These are phyloP conservation scores for Lentinula boryana DNA, from an alignment of 768 basidiomycete genomes.

Conservation along the genomic window DNA sequence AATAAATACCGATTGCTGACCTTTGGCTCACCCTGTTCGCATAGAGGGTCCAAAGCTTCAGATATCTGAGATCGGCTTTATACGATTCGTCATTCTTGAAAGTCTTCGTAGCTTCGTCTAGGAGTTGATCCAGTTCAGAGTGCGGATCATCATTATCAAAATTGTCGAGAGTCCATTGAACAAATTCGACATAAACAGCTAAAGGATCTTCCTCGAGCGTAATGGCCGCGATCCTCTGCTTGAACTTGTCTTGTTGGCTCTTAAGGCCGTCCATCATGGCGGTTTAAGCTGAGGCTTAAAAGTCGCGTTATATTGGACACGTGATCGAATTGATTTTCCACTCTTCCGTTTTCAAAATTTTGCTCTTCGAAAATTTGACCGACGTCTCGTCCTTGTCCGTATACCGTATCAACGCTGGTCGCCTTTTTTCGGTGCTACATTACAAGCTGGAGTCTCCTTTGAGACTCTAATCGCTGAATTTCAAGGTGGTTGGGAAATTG, in stretches of 20 bases:
- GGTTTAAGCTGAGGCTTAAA: neutral
- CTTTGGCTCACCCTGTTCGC: slow-evolving; percentile 73
- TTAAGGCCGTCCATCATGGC: slow-evolving; percentile 10
- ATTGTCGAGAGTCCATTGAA: slow-evolving; percentile 83
- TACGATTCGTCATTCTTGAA: slow-evolving; percentile 84
- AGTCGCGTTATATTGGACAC: neutral
- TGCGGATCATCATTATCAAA: slow-evolving; percentile 63
- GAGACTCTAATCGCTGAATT: too few relatives aligned
- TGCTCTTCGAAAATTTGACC: neutral
- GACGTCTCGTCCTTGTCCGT: too few relatives aligned
- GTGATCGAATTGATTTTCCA: neutral
- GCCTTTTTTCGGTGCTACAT: too few relatives aligned
- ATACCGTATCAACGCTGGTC: too few relatives aligned
- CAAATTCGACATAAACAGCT: slow-evolving; percentile 78
- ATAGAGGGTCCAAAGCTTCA: slow-evolving; percentile 89
- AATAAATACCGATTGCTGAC: slow-evolving; percentile 64
- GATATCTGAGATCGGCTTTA: slow-evolving; percentile 82
- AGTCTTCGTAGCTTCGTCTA: slow-evolving; percentile 77
- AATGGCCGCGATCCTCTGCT: slow-evolving; percentile 32
- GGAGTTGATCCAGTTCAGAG: slow-evolving; percentile 72
- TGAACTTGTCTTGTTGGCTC: slow-evolving; percentile 18
- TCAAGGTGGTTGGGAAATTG: too few relatives aligned
- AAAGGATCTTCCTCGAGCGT: slow-evolving; percentile 82
- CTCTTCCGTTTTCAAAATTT: neutral
- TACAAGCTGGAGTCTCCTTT: too few relatives aligned